phyloP scores from a whole-genome alignment of 2,329 filamentous ascomycete genomes.

The Colletotrichum sp. region DNA sequence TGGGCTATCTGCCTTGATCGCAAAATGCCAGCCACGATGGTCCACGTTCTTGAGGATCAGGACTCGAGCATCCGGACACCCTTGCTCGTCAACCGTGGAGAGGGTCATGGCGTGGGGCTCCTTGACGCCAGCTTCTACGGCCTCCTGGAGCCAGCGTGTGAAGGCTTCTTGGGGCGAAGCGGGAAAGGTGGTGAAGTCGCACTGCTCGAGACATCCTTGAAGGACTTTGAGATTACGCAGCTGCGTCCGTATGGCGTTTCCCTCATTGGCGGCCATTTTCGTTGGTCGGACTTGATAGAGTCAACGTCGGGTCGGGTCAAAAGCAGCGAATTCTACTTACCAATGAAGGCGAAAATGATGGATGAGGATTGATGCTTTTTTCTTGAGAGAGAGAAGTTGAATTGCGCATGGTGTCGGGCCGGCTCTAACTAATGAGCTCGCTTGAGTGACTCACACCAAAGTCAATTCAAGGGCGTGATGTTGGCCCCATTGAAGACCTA shows the following conservation, averaged over 20 bases:
- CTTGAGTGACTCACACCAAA: neutral
- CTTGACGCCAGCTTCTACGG: neutral
- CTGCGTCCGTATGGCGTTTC: neutral
- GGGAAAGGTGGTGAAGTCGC: neutral
- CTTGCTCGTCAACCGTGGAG: neutral
- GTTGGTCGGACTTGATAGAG: neutral
- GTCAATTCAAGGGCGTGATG: neutral
- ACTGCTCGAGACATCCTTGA: neutral
- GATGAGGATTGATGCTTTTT: neutral
- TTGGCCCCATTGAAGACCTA: neutral
- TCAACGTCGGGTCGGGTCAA: neutral
- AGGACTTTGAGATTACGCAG: neutral
- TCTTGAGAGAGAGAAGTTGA: neutral
- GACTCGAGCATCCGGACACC: neutral
- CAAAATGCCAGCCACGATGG: neutral
- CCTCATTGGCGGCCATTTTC: neutral
- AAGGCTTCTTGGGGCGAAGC: neutral
- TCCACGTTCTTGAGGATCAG: neutral
- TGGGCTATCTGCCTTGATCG: neutral
- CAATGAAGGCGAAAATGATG: neutral
- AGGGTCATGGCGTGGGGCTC: neutral
- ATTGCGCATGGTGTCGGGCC: neutral
- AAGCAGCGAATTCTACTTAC: no score
- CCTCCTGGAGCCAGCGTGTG: neutral
- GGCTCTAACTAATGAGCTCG: neutral